Conservation (phyloP, 176 grass and related monocot species). For the Echinochloa phyllopogon region DNA sequence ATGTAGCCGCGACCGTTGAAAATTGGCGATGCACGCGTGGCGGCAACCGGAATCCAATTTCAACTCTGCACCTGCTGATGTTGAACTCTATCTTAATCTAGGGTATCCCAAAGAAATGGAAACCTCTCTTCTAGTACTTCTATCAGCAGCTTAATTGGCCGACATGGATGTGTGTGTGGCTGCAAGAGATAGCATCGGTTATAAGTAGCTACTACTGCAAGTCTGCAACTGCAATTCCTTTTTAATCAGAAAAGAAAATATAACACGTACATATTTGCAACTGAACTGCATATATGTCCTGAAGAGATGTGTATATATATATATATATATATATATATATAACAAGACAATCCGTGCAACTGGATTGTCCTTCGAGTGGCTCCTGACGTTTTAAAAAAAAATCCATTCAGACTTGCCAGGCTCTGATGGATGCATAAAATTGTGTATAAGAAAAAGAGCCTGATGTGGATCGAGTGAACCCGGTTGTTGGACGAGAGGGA, state of each 20-base stretch:
- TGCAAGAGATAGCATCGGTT: background rate
- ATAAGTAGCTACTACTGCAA: background rate
- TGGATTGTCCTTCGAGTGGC: slow-evolving; percentile 4
- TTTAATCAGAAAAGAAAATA: background rate
- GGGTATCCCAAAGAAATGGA: background rate
- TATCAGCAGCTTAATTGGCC: background rate
- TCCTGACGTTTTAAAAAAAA: background rate
- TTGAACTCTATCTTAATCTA: background rate
- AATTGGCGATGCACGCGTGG: background rate
- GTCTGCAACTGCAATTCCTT: background rate
- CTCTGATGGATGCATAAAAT: background rate
- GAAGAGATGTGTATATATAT: too few species aligned
- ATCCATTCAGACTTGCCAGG: background rate
- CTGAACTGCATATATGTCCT: too few species aligned
- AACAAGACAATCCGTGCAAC: background rate
- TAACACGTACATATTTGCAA: background rate
- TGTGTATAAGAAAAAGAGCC: background rate
- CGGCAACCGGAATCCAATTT: background rate
- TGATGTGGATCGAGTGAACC: background rate
- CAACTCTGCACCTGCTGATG: slow-evolving; percentile 12
- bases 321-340: too few species aligned
- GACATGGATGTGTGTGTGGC: background rate
- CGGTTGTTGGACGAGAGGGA: background rate
- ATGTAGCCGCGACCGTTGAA: background rate
- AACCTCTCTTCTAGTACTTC: background rate